Conservation (phyloP, 1,284 basidiomycete genomes). For the Lentinula novae-zelandiae region DNA sequence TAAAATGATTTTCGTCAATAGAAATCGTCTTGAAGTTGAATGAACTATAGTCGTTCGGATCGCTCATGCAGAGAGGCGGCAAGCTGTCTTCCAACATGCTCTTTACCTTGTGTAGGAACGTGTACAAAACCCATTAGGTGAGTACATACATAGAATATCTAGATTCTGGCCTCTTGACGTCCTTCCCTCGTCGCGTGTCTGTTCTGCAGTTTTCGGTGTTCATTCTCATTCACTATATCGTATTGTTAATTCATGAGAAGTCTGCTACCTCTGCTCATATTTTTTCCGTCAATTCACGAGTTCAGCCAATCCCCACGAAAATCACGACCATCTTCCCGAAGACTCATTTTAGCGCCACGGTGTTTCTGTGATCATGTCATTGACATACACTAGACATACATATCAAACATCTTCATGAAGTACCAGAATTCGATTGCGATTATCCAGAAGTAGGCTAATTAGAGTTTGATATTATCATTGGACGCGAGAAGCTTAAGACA, state of each 20-base stretch:
- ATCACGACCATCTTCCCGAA: neutral
- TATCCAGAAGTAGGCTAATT: neutral
- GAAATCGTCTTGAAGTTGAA: too few relatives aligned
- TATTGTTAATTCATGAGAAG: neutral
- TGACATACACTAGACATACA: too few relatives aligned
- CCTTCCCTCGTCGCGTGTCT: neutral
- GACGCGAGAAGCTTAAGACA: neutral
- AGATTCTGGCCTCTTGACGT: neutral
- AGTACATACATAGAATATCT: neutral
- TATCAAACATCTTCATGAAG: too few relatives aligned
- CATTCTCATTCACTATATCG: neutral
- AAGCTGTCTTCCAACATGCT: neutral
- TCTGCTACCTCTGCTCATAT: neutral
- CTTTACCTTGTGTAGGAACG: neutral
- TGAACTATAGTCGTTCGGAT: too few relatives aligned
- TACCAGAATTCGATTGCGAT: neutral
- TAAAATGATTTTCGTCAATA: too few relatives aligned
- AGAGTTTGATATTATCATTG: neutral
- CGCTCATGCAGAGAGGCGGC: too few relatives aligned
- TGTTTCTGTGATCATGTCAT: neutral
- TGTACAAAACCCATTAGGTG: neutral
- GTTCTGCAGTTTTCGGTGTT: neutral
- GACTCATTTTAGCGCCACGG: neutral
- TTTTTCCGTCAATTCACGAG: neutral
- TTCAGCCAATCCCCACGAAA: neutral